phyloP scores from a whole-genome alignment of 495 filamentous ascomycete genomes.

The Aspergillus heteromorphus region DNA sequence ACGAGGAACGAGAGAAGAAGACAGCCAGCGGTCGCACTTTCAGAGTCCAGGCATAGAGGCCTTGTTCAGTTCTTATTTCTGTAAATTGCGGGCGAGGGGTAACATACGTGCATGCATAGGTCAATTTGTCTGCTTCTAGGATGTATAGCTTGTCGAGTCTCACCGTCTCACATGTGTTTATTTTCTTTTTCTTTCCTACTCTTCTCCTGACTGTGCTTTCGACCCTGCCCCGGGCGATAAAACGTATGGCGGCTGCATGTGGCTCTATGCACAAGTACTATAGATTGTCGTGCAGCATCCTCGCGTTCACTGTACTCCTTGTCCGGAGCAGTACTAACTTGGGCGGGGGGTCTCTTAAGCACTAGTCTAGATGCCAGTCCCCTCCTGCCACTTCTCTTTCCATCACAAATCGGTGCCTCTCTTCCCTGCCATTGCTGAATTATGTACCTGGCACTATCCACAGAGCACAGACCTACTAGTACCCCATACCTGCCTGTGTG shows the following conservation, averaged over 20 bases:
- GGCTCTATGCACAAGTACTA: not conserved
- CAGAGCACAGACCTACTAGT: too few relatives aligned
- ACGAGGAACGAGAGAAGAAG: constrained; percentile 96
- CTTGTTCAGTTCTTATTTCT: constrained; percentile 12
- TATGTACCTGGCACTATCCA: too few relatives aligned
- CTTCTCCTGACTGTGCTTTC: not conserved
- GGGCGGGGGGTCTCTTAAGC: not conserved
- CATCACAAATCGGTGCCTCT: too few relatives aligned
- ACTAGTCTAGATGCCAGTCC: too few relatives aligned
- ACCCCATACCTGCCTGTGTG: too few relatives aligned
- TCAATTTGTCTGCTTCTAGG: not conserved
- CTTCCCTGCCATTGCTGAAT: too few relatives aligned
- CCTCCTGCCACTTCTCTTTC: too few relatives aligned
- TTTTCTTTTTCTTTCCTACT: not conserved
- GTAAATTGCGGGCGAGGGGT: constrained; percentile 8
- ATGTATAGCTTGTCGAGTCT: constrained; percentile 4
- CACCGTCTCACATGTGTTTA: not conserved
- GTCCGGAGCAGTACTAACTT: not conserved
- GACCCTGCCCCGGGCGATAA: not conserved
- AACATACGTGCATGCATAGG: constrained; percentile 3
- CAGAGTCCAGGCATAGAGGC: constrained; percentile 57
- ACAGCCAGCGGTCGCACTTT: constrained; percentile 95
- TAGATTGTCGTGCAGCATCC: not conserved
- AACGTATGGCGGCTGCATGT: not conserved
- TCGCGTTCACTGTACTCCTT: not conserved